Evolutionary conservation across 805 yeast genomes (phyloP), one percentile per base, ranked within the genome.

Genomic region (Kodamaea leandrae): DNA sequence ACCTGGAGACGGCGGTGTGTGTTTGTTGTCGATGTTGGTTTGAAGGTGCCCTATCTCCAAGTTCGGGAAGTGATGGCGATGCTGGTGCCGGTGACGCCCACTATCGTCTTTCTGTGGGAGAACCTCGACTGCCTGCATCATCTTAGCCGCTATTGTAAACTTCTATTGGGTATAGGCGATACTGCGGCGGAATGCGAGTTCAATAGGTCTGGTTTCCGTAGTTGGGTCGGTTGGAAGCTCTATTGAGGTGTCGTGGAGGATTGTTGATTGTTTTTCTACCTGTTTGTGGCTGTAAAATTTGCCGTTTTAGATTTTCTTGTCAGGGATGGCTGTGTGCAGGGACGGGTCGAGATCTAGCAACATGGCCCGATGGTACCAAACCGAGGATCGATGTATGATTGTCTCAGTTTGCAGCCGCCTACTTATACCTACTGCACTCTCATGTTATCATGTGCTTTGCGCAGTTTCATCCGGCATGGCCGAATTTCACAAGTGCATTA

Each of bases 1-100:
- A 2, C 52, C 51, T 8, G 61, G 62, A 4, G 59, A 53, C 1
- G 62, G 52, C 8, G 37, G 33, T 7, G 46, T 36, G 32, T 49
- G 43, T 33, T 45, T 48, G 24, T 36, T 18, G n/a, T n/a, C n/a
- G n/a, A n/a, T n/a, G n/a, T n/a, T 3, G 17, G 29, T 4, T 34
- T 21, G 9, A 18, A 12, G 14, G 18, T 19, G 24, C 30, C 10
- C 13, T 17, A 28, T 28, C 19, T 6, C 21, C 32, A 36, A 27
- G 18, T 25, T 26, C 13, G 16, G 23, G 13, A 15, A 28, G 20
- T 21, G 39, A 20, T 36, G 39, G 13, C 26, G 39, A 18, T 27
- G 39, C 8, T 25, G 24, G 19, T 21, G 34, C 23, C 7, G 10
- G 4, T 30, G 34, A 21, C 10, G 25, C 25, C 6, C 25, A 10